Evolutionary conservation across 305 asterid genomes (phyloP).

Genomic region (Caryopteris hybrid): DNA sequence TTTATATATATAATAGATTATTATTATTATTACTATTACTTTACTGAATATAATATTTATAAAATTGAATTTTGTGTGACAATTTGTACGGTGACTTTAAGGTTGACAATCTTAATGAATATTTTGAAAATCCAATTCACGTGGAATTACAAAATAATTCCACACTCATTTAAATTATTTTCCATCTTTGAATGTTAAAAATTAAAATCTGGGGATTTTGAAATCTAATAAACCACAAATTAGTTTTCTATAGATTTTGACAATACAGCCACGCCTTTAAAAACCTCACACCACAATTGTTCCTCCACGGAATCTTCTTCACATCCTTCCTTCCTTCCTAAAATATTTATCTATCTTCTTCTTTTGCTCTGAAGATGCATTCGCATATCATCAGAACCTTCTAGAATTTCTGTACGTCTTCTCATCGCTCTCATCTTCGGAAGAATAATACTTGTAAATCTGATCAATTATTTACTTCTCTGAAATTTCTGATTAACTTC

Average conservation of each 20-base stretch:
- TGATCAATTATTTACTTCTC: not conserved
- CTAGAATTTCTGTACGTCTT: constrained; percentile 32
- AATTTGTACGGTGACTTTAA: constrained; percentile 1
- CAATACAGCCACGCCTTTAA: constrained; percentile 9
- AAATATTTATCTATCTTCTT: not conserved
- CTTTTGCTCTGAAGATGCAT: not conserved
- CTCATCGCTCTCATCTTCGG: not conserved
- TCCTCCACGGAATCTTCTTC: constrained; percentile 18
- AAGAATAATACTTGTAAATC: not conserved
- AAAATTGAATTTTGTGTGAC: not conserved
- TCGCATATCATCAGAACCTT: constrained; percentile 34
- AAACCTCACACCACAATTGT: not conserved
- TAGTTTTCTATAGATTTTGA: not conserved
- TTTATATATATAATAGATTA: too few relatives aligned
- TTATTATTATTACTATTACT: too few relatives aligned
- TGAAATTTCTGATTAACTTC: not conserved
- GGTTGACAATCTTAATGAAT: not conserved
- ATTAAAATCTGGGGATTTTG: not conserved
- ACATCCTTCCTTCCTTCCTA: constrained; percentile 23
- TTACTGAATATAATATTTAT: too few relatives aligned
- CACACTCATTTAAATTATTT: not conserved
- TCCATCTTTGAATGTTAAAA: constrained; percentile 21
- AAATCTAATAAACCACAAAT: not conserved
- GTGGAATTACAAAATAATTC: not conserved
- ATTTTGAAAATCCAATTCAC: not conserved